A percentile compares a stretch with the other conserved stretches of the same genome.
These are phyloP conservation scores for Dactylorhiza incarnata DNA, from an alignment of 106 monocot genomes.

Conservation along the genomic window DNA sequence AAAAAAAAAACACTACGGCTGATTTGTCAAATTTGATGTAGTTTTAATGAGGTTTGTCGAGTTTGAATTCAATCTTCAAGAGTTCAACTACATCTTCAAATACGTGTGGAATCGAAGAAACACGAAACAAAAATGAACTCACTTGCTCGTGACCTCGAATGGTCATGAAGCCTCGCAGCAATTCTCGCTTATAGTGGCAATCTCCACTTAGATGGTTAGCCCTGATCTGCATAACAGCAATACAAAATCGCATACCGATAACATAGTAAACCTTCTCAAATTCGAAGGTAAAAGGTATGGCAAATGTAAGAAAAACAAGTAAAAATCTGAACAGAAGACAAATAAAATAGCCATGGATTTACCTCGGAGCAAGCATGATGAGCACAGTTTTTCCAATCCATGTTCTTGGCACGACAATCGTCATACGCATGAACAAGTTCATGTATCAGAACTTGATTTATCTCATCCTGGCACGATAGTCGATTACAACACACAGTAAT, in stretches of 20 bases:
- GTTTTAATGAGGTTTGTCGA: not conserved
- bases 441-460: constrained; percentile 90
- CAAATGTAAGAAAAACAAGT: not conserved
- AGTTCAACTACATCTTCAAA: not conserved
- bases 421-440: constrained; percentile 97
- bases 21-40: no score
- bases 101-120: not conserved
- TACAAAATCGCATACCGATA: not conserved
- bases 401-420: constrained; percentile 83
- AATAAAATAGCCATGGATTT: constrained; percentile 5
- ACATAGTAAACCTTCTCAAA: not conserved
- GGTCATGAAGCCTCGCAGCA: constrained; percentile 71
- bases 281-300: not conserved
- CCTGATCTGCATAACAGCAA: constrained; percentile 36
- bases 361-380: constrained; percentile 99
- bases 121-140: constrained; percentile 12
- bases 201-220: constrained; percentile 90
- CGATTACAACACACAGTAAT: constrained; percentile 76
- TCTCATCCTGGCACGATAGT: constrained; percentile 71
- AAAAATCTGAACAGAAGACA: not conserved
- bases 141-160: constrained; percentile 74
- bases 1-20: not conserved
- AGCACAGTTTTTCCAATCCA: constrained; percentile 93
- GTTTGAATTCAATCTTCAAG: not conserved
- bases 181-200: constrained; percentile 77